A percentile compares a stretch with the other conserved stretches of the same genome.
Evolutionary conservation across 2,329 filamentous ascomycete genomes (phyloP).

Genomic region (Coniella vitis): DNA sequence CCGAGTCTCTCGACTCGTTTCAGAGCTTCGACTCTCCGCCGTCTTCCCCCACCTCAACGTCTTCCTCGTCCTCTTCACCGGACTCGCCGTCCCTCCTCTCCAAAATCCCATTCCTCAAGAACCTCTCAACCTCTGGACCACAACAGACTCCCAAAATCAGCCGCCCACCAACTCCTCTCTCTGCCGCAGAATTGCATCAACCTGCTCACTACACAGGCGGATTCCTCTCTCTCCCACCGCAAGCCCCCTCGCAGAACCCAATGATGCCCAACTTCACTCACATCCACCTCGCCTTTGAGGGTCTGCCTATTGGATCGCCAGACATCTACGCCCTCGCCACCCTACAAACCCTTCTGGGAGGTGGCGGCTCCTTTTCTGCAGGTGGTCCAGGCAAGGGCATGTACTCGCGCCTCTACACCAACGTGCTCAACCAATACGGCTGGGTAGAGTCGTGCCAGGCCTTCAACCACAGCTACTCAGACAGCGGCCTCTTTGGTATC

Average conservation of each 20-base stretch:
- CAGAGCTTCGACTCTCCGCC: constrained; percentile 27
- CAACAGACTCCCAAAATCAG: constrained; percentile 51
- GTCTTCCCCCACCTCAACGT: constrained; percentile 26
- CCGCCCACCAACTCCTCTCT: constrained; percentile 35
- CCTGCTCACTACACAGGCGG: constrained; percentile 88
- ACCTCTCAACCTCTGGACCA: constrained; percentile 68
- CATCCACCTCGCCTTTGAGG: constrained; percentile 94
- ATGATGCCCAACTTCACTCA: constrained; percentile 77
- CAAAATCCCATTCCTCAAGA: constrained; percentile 76
- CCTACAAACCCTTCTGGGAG: constrained; percentile 89
- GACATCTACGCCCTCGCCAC: constrained; percentile 97
- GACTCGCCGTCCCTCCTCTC: constrained; percentile 65
- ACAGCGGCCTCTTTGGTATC: constrained; percentile 93
- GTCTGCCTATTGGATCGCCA: constrained; percentile 78
- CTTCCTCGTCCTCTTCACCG: constrained; percentile 23
- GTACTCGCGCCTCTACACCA: constrained; percentile 96
- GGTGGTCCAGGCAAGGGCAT: constrained; percentile 97
- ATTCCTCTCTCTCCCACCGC: constrained; percentile 76
- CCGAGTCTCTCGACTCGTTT: constrained; percentile 31
- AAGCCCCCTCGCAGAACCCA: constrained; percentile 71
- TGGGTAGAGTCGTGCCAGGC: constrained; percentile 96
- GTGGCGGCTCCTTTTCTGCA: constrained; percentile 92
- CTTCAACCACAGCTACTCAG: constrained; percentile 97
- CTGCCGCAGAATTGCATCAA: constrained; percentile 48
- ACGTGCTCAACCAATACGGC: constrained; percentile 93